A percentile compares a stretch with the other conserved stretches of the same genome.
These are phyloP conservation scores for Neonectria ditissima DNA, from an alignment of 2,329 filamentous ascomycete genomes.

Conservation along the genomic window DNA sequence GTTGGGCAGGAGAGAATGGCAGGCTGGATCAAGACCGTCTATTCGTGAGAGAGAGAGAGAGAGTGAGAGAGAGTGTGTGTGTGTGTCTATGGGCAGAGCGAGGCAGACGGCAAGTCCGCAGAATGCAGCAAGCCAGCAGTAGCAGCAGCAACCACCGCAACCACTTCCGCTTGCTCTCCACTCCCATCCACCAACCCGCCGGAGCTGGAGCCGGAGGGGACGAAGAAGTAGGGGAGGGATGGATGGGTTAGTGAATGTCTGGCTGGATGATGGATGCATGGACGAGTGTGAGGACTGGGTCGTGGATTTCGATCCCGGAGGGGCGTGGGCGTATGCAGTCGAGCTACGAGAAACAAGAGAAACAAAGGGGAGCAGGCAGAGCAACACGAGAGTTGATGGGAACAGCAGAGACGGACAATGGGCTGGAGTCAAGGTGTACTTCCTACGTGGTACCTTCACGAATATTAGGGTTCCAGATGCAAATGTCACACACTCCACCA, in stretches of 20 bases:
- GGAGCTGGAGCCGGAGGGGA: slow-evolving; percentile 42
- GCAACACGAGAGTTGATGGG: slow-evolving; percentile 10
- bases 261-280: slow-evolving; percentile 5
- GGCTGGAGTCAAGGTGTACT: slow-evolving; percentile 1
- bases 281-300: slow-evolving; percentile 8
- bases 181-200: slow-evolving; percentile 33
- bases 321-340: slow-evolving; percentile 19
- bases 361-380: slow-evolving; percentile 7
- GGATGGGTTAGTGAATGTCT: slow-evolving; percentile 15
- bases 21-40: not conserved
- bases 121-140: slow-evolving; percentile 14
- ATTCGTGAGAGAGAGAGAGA: not conserved
- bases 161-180: slow-evolving; percentile 9
- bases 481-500: not conserved
- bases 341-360: slow-evolving; percentile 5
- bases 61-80: too few species aligned
- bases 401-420: slow-evolving; percentile 5
- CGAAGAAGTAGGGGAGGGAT: slow-evolving; percentile 27
- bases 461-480: slow-evolving; percentile 1
- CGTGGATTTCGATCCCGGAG: slow-evolving; percentile 17
- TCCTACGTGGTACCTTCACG: not conserved
- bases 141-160: slow-evolving; percentile 18
- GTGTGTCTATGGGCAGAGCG: not conserved
- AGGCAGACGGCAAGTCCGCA: slow-evolving; percentile 9
- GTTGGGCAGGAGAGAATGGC: not conserved